phyloP scores from a whole-genome alignment of 805 yeast species.

The Maudiozyma saulgeensis region DNA sequence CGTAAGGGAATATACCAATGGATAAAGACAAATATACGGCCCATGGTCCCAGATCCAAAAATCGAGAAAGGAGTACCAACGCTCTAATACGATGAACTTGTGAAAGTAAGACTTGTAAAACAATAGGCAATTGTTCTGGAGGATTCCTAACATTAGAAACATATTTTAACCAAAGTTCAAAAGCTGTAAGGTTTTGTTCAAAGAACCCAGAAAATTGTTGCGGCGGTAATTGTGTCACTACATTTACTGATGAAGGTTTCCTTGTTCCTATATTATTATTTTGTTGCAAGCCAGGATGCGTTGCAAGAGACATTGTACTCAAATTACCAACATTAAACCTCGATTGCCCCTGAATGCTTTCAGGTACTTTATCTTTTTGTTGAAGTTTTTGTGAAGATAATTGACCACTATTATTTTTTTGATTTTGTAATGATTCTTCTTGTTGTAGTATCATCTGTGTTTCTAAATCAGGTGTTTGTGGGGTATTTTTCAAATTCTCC shows the following conservation, averaged over 20 bases:
- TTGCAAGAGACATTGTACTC: constrained; percentile 30
- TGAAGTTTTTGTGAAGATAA: background rate
- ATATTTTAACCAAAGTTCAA: constrained; percentile 90
- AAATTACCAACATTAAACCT: constrained; percentile 27
- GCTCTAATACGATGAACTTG: constrained; percentile 93
- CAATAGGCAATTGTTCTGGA: constrained; percentile 92
- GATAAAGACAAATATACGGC: constrained; percentile 89
- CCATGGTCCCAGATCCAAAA: constrained; percentile 93
- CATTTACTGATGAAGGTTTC: constrained; percentile 6
- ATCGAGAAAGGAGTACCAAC: constrained; percentile 68
- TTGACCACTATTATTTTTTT: constrained; percentile 1
- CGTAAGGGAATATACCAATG: constrained; percentile 94
- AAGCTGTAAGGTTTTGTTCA: constrained; percentile 92
- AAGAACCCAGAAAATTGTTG: constrained; percentile 90
- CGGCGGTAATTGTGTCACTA: constrained; percentile 21
- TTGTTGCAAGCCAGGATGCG: constrained; percentile 16
- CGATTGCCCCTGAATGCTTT: constrained; percentile 20
- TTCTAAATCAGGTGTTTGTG: constrained; percentile 24
- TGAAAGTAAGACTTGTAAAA: constrained; percentile 81
- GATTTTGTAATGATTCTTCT: constrained; percentile 15
- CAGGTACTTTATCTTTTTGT: constrained; percentile 12
- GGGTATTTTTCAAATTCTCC: constrained; percentile 32
- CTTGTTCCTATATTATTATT: constrained; percentile 1
- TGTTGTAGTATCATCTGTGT: constrained; percentile 19
- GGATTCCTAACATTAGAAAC: constrained; percentile 77